phyloP scores from a whole-genome alignment of 2,329 filamentous ascomycete species.

The Cyanodermella asteris region DNA sequence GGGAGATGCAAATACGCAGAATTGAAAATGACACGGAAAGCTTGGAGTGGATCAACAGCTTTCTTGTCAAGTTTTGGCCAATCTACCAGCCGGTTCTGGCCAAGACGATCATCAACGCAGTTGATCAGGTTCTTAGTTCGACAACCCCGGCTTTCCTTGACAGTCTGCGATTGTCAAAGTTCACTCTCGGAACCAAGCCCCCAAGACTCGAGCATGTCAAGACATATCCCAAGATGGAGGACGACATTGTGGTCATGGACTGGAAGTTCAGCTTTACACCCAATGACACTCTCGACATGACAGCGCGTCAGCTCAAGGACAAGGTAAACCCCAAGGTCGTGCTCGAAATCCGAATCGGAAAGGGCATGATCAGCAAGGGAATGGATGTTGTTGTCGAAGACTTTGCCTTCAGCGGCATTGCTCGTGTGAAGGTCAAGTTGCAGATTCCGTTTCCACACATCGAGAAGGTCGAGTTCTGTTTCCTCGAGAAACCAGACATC shows the following conservation, averaged over 20 bases:
- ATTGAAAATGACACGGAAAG: conserved; percentile 82
- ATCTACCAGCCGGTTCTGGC: conserved; percentile 92
- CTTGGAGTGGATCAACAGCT: conserved; percentile 98
- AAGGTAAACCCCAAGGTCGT: conserved; percentile 96
- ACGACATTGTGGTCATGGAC: conserved; percentile 94
- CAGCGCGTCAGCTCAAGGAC: conserved; percentile 68
- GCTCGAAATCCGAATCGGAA: conserved; percentile 81
- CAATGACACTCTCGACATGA: conserved; percentile 83
- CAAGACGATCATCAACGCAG: conserved; percentile 75
- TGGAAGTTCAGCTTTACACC: conserved; percentile 99
- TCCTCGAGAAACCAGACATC: conserved; percentile 68
- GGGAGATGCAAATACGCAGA: conserved; percentile 68
- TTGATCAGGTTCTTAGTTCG: conserved; percentile 87
- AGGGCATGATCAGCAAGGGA: conserved; percentile 91
- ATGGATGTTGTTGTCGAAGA: conserved; percentile 95
- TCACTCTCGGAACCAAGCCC: conserved; percentile 84
- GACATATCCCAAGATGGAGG: conserved; percentile 86
- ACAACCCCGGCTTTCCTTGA: conserved; percentile 84
- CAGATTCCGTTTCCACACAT: conserved; percentile 91
- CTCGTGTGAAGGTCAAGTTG: conserved; percentile 94
- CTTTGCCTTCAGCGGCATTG: conserved; percentile 85
- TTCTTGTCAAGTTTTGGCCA: conserved; percentile 96
- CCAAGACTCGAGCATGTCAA: conserved; percentile 95
- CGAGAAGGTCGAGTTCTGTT: conserved; percentile 85
- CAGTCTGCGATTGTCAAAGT: conserved; percentile 79